A percentile compares a stretch with the other conserved stretches of the same genome.
These are phyloP conservation scores for Lachancea thermotolerans DNA, from an alignment of 805 yeast species.

Conservation along the genomic window DNA sequence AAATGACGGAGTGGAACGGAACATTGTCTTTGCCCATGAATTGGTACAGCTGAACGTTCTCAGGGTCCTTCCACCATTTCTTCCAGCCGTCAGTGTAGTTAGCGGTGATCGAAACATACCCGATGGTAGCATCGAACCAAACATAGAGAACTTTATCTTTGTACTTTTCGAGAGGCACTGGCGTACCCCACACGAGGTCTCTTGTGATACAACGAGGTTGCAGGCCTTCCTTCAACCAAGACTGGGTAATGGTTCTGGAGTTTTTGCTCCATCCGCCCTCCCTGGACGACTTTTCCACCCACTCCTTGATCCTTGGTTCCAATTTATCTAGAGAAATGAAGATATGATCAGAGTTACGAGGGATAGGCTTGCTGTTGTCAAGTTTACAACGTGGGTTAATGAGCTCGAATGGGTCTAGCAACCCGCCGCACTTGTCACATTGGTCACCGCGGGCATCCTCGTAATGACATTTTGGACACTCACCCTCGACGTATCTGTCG, in stretches of 20 bases:
- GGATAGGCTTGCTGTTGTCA: constrained; percentile 76
- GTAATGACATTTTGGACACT: constrained; percentile 89
- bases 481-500: constrained; percentile 95
- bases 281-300: constrained; percentile 63
- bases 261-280: constrained; percentile 90
- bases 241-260: constrained; percentile 77
- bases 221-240: constrained; percentile 92
- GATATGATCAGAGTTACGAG: constrained; percentile 76
- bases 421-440: constrained; percentile 91
- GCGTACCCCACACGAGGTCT: constrained; percentile 97
- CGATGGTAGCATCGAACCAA: constrained; percentile 98
- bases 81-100: constrained; percentile 77
- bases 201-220: constrained; percentile 94
- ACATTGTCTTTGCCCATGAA: constrained; percentile 99
- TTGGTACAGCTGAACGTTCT: constrained; percentile 80
- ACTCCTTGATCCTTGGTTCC: constrained; percentile 63
- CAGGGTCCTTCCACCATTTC: constrained; percentile 94
- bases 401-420: constrained; percentile 88
- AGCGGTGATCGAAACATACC: constrained; percentile 94
- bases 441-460: constrained; percentile 99
- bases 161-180: constrained; percentile 85
- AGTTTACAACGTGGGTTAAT: constrained; percentile 93
- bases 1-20: constrained; percentile 97
- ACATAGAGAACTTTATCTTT: constrained; percentile 90
- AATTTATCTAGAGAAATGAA: constrained; percentile 78